Conservation (phyloP, 345 rosid species). For the Gossypium arboreum region DNA sequence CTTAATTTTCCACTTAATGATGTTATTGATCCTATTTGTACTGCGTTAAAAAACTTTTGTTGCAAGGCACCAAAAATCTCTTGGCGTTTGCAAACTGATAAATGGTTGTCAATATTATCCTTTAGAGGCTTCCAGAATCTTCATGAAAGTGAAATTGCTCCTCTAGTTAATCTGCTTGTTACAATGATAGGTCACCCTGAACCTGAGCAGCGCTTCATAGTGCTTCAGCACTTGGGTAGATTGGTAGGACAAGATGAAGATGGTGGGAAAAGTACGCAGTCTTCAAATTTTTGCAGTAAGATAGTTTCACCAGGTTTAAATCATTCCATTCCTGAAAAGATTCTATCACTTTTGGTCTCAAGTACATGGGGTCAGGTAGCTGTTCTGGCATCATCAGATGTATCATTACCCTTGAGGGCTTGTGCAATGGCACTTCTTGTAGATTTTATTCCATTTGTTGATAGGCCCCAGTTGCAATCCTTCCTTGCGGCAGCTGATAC, state of each 20-base stretch:
- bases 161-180: slow-evolving; percentile 52
- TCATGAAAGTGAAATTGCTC: slow-evolving; percentile 43
- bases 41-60: slow-evolving; percentile 42
- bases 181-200: slow-evolving; percentile 62
- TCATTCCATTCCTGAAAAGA: slow-evolving; percentile 37
- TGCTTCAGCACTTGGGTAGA: slow-evolving; percentile 58
- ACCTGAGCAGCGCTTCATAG: slow-evolving; percentile 75
- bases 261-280: slow-evolving; percentile 30
- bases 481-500: slow-evolving; percentile 62
- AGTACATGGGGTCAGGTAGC: slow-evolving; percentile 70
- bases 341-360: slow-evolving; percentile 51
- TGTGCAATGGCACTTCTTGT: slow-evolving; percentile 65
- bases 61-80: slow-evolving; percentile 61
- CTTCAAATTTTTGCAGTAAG: slow-evolving; percentile 30
- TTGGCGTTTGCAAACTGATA: slow-evolving; percentile 70
- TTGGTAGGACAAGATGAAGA: slow-evolving; percentile 52
- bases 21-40: slow-evolving; percentile 41
- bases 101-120: slow-evolving; percentile 55
- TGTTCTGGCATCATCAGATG: slow-evolving; percentile 60
- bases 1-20: slow-evolving; percentile 39
- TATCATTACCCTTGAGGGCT: slow-evolving; percentile 45
- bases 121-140: slow-evolving; percentile 43
- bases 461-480: slow-evolving; percentile 50
- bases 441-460: slow-evolving; percentile 57
- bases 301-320: slow-evolving; percentile 33